Conservation (phyloP, 1,284 basidiomycete species). For the Earliella scabrosa region DNA sequence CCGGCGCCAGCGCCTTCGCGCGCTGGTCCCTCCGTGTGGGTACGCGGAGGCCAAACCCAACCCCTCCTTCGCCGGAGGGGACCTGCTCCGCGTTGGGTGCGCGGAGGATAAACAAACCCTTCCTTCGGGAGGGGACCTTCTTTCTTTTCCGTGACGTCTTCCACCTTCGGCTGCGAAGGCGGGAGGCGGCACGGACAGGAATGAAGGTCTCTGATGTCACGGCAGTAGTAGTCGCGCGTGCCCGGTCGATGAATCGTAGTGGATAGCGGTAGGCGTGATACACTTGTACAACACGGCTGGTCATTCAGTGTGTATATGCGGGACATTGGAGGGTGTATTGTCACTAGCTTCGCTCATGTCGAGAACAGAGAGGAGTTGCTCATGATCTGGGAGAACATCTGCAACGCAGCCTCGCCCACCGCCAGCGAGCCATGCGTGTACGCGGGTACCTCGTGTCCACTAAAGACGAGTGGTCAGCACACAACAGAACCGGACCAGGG, state of each 20-base stretch:
- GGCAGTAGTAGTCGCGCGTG: too few species aligned
- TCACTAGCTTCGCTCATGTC: constrained; percentile 8
- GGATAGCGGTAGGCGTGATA: too few species aligned
- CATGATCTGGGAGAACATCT: constrained; percentile 35
- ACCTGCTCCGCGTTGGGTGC: too few species aligned
- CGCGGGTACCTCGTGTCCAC: constrained; percentile 32
- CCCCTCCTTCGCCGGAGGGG: too few species aligned
- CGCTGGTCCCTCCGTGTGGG: not conserved
- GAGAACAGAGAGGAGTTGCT: constrained; percentile 26
- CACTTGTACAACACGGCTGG: too few species aligned
- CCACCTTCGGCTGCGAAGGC: not conserved
- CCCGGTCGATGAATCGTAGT: too few species aligned
- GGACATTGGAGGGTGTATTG: not conserved
- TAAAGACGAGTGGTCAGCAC: not conserved
- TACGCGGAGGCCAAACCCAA: not conserved
- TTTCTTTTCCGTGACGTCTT: not conserved
- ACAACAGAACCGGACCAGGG: not conserved
- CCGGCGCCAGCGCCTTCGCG: not conserved
- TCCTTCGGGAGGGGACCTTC: not conserved
- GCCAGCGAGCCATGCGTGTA: constrained; percentile 30
- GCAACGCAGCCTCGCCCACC: constrained; percentile 29
- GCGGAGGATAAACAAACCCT: not conserved
- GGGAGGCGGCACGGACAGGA: not conserved
- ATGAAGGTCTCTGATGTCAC: not conserved
- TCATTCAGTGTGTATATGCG: too few species aligned